Conservation (phyloP, 805 yeast genomes). For the Vanderwaltozyma verrucispora region DNA sequence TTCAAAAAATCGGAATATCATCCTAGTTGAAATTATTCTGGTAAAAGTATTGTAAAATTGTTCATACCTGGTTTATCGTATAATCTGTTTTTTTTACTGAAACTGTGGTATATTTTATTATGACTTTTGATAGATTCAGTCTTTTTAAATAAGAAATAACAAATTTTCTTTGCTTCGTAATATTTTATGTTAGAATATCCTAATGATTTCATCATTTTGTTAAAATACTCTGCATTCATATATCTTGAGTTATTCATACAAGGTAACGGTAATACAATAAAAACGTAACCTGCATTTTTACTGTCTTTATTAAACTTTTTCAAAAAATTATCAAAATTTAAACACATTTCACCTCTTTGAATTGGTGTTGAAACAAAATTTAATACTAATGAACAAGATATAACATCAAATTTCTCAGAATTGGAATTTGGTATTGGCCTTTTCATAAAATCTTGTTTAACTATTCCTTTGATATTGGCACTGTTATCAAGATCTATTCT, state of each 20-base stretch:
- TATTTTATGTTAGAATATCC: slow-evolving; percentile 44
- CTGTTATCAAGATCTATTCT: slow-evolving; percentile 70
- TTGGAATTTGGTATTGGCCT: slow-evolving; percentile 45
- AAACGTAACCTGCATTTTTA: slow-evolving; percentile 30
- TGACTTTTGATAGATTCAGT: slow-evolving; percentile 33
- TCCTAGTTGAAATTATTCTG: neutral
- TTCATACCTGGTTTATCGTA: slow-evolving; percentile 51
- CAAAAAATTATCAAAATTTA: slow-evolving; percentile 47
- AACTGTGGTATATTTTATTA: slow-evolving; percentile 35
- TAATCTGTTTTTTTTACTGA: slow-evolving; percentile 27
- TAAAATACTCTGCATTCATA: slow-evolving; percentile 37
- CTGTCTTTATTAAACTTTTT: slow-evolving; percentile 22
- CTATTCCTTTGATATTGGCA: slow-evolving; percentile 54
- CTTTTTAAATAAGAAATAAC: slow-evolving; percentile 60
- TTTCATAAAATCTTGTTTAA: slow-evolving; percentile 77
- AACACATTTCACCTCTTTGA: slow-evolving; percentile 70
- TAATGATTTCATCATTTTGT: slow-evolving; percentile 40
- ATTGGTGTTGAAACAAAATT: slow-evolving; percentile 74
- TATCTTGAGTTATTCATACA: slow-evolving; percentile 80
- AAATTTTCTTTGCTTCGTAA: slow-evolving; percentile 59
- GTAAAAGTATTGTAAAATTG: slow-evolving; percentile 48
- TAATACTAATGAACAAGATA: slow-evolving; percentile 79
- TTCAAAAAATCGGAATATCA: too few species aligned
- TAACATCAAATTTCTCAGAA: slow-evolving; percentile 44
- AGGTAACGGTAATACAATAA: slow-evolving; percentile 81